Evolutionary conservation across 2,329 filamentous ascomycete genomes (phyloP), one percentile per base, ranked within the genome.

Genomic region (Zalaria obscura): DNA sequence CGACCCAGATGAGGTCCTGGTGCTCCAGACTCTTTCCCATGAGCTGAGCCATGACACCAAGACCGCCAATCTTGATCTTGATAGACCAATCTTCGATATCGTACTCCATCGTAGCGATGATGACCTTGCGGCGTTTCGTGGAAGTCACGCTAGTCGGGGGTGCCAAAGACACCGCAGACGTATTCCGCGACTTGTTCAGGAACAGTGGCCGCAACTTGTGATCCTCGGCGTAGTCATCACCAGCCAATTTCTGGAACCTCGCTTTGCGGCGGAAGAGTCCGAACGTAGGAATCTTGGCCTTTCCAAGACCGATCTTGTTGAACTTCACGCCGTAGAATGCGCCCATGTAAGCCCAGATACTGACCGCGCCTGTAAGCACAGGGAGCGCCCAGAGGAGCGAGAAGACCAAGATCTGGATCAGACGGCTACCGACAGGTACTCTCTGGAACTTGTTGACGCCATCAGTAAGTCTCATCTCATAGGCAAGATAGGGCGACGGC

Each of bases 71-170:
- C 60, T 82, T 82, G 60, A 82, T 76, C 58, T 79, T 81, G 60
- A 82, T 77, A 3, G 60, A 67, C 74, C 78, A 81, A 53, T 82
- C 78, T 42, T 78, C 74, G 45, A 82, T 80, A 46, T 81, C 76
- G 57, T 82, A 82, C 56, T 82, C 78, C 74, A 82, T 80, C 5
- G 78, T 81, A 8, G 76, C 78, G 40, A 82, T 78, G 25, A 82
- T 66, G 2, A 80, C 72, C 28, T 70, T 79, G n/a, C 73, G 63
- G 26, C 56, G 49, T 42, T 55, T 55, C 9, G 37, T n/a, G 33
- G 38, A 35, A 18, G 29, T 39, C 5, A 45, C 27, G 3, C 40
- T 11, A 10, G 38, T 42, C 3, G 25, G 35, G 5, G 40, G 38
- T 3, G 25, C 26, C 5, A 9, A 11, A 25, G 36, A 7, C 25